Evolutionary conservation across 2,329 filamentous ascomycete species (phyloP).

Genomic region (Verruconis gallopava): DNA sequence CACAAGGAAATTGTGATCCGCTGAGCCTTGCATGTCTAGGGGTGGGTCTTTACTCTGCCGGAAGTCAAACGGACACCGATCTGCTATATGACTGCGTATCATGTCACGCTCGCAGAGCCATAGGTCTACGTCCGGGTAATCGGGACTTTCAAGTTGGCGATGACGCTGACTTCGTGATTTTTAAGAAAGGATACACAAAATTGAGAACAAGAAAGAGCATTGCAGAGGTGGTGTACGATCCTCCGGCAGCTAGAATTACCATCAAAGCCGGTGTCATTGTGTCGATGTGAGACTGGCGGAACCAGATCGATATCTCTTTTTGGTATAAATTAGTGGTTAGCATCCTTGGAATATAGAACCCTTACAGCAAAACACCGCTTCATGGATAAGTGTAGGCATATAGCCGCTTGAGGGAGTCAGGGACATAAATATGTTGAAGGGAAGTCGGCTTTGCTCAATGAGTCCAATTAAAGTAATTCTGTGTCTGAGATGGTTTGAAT

Average conservation of each 20-base stretch:
- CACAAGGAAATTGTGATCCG: constrained; percentile 54
- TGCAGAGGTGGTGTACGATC: constrained; percentile 32
- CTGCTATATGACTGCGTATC: constrained; percentile 44
- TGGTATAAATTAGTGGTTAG: neutral
- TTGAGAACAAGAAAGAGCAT: constrained; percentile 31
- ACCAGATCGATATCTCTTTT: neutral
- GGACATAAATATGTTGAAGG: no score
- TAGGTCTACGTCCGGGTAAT: constrained; percentile 25
- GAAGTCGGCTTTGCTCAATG: no score
- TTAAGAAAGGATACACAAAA: constrained; percentile 22
- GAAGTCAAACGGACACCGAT: constrained; percentile 45
- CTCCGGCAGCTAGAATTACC: constrained; percentile 5
- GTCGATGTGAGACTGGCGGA: constrained; percentile 3
- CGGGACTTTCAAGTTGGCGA: constrained; percentile 24
- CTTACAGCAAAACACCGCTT: no score
- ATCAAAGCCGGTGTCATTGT: constrained; percentile 7
- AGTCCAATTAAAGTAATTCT: no score
- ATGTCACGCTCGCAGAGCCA: constrained; percentile 27
- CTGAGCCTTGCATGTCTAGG: constrained; percentile 48
- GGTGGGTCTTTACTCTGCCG: constrained; percentile 55
- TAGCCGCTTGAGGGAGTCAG: no score
- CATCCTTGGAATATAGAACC: no score
- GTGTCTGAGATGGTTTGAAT: no score
- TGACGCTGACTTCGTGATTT: constrained; percentile 31
- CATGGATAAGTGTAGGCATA: no score